Evolutionary conservation across 441 rosid genomes (phyloP), one percentile per base, ranked within the genome.

Genomic region (Omphalea diandra): DNA sequence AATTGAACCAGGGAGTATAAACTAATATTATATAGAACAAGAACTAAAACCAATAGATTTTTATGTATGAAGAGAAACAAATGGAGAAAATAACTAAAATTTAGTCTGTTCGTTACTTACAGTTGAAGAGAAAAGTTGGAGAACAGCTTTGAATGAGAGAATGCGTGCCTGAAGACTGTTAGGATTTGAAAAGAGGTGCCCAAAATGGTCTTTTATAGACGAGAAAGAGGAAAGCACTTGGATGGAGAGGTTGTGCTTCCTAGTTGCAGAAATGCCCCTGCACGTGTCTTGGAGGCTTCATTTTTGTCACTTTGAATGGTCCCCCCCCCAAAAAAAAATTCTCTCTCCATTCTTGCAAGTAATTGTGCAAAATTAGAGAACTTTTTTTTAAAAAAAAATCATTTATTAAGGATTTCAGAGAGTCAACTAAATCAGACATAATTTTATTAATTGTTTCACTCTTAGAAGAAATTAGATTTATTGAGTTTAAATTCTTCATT

Each of bases 251-350:
- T 17, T 40, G 32, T 18, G 60, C 47, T 15, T 26, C 10, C n/a
- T 4, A 71, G 57, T 81, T 74, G 83, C 87, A 0, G 15, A 24
- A 1, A 1, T 75, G 43, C 56, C 82, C 91, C 72, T 79, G 82
- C 85, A 77, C 75, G 79, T 82, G 57, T 24, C 27, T n/a, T 49
- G 22, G 11, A 18, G 2, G 17, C 5, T 10, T 3, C 1, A 38
- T n/a, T 17, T 43, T 56, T n/a, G 7, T 7, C 15, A 14, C 9
- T 57, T 50, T 26, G 2, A 24, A 33, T 49, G 4, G 20, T 59
- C 17, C 12, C n/a, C n/a, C n/a, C n/a, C n/a, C n/a, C n/a, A n/a
- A n/a, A n/a, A n/a, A n/a, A n/a, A n/a, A n/a, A n/a, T n/a, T n/a
- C n/a, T n/a, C n/a, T n/a, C n/a, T n/a, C n/a, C n/a, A n/a, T n/a